Conservation (phyloP, 163 green algal species). For the Volvox carteri region DNA sequence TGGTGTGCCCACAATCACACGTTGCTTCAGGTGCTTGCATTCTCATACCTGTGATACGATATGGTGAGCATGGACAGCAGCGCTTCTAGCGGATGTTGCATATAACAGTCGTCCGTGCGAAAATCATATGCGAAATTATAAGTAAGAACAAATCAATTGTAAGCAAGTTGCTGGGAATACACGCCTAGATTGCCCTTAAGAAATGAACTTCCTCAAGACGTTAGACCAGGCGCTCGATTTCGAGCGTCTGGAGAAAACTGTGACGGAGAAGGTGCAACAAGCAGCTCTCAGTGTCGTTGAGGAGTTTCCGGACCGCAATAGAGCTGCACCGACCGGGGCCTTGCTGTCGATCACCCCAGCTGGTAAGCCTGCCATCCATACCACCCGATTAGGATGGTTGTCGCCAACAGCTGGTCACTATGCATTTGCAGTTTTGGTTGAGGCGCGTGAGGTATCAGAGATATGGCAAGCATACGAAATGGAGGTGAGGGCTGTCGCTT, state of each 20-base stretch:
- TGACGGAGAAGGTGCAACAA: slow-evolving; percentile 42
- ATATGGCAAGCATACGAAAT: slow-evolving; percentile 47
- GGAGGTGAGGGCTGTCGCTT: slow-evolving; percentile 34
- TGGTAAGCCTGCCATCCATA: slow-evolving; percentile 8
- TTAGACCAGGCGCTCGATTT: slow-evolving; percentile 54
- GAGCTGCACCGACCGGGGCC: not conserved
- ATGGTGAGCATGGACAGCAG: too few species aligned
- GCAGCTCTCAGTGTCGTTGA: slow-evolving; percentile 34
- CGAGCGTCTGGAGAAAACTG: slow-evolving; percentile 42
- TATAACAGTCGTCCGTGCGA: too few species aligned
- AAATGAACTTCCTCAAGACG: slow-evolving; percentile 55
- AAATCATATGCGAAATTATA: too few species aligned
- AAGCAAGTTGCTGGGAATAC: too few species aligned
- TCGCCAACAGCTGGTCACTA: too few species aligned
- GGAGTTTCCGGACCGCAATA: slow-evolving; percentile 48
- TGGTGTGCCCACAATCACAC: too few species aligned
- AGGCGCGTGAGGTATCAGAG: slow-evolving; percentile 38
- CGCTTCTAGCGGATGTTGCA: too few species aligned
- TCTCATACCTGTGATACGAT: too few species aligned
- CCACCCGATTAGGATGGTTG: too few species aligned
- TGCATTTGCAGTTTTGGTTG: slow-evolving; percentile 3
- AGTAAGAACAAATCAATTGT: too few species aligned
- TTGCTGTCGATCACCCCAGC: slow-evolving; percentile 10
- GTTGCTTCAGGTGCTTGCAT: too few species aligned
- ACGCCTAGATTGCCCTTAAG: too few species aligned